Conservation (phyloP, 371 early-diverging fungal species). For the Coemansia sp. region DNA sequence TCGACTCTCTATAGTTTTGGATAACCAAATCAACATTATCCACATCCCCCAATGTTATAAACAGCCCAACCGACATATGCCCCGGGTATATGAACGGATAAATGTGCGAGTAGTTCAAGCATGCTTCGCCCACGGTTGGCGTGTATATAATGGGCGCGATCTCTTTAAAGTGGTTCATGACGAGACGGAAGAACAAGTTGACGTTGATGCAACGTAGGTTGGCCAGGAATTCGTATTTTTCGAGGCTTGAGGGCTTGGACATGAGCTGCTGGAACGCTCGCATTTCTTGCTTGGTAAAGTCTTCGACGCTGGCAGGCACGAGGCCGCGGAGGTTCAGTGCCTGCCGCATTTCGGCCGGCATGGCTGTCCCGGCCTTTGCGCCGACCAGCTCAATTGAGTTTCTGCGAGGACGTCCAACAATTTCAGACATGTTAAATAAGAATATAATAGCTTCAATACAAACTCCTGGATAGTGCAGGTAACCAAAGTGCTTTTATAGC, state of each 20-base stretch:
- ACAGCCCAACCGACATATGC: slow-evolving; percentile 82
- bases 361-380: slow-evolving; percentile 42
- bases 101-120: slow-evolving; percentile 83
- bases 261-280: slow-evolving; percentile 72
- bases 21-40: slow-evolving; percentile 70
- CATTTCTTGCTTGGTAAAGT: slow-evolving; percentile 66
- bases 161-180: slow-evolving; percentile 75
- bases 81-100: slow-evolving; percentile 77
- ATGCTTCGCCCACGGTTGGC: slow-evolving; percentile 89
- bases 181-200: slow-evolving; percentile 75
- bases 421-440: slow-evolving; percentile 13
- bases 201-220: slow-evolving; percentile 71
- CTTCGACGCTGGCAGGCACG: slow-evolving; percentile 70
- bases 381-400: slow-evolving; percentile 44
- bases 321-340: slow-evolving; percentile 67
- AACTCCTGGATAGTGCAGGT: not conserved
- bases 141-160: slow-evolving; percentile 85
- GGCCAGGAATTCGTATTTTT: slow-evolving; percentile 81
- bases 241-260: slow-evolving; percentile 63
- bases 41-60: slow-evolving; percentile 72
- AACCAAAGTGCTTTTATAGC: not conserved
- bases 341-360: slow-evolving; percentile 55
- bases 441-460: not conserved
- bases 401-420: slow-evolving; percentile 25
- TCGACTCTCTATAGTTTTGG: slow-evolving; percentile 60